A percentile compares a stretch with the other conserved stretches of the same genome.
Evolutionary conservation across 495 filamentous ascomycete species (phyloP).

Genomic region (Aspergillus biplanus): DNA sequence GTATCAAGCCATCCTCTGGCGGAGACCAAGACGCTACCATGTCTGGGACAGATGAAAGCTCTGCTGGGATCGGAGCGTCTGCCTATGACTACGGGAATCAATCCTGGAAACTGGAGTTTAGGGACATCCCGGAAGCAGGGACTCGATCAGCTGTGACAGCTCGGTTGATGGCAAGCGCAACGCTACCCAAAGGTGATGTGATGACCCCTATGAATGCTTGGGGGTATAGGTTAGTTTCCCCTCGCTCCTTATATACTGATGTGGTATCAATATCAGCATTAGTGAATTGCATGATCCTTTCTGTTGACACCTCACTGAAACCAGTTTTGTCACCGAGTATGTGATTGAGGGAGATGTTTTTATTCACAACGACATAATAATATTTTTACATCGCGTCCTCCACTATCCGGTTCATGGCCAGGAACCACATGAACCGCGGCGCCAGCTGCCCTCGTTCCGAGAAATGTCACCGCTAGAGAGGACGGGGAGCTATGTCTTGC

Average conservation of each 20-base stretch:
- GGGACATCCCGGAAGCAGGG: conserved; percentile 56
- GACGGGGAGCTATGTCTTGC: conserved; percentile 55
- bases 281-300: conserved; percentile 21
- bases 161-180: conserved; percentile 49
- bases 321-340: conserved; percentile 54
- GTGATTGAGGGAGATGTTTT: conserved; percentile 53
- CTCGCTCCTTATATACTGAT: neutral
- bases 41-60: conserved; percentile 32
- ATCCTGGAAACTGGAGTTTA: conserved; percentile 55
- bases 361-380: conserved; percentile 49
- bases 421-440: conserved; percentile 34
- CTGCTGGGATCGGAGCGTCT: conserved; percentile 1
- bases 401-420: conserved; percentile 38
- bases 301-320: conserved; percentile 15
- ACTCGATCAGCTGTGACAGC: conserved; percentile 52
- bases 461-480: conserved; percentile 47
- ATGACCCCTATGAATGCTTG: conserved; percentile 52
- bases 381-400: conserved; percentile 52
- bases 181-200: conserved; percentile 49
- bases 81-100: conserved; percentile 46
- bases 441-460: conserved; percentile 36
- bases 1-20: conserved; percentile 20
- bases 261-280: neutral
- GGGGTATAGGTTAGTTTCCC: conserved; percentile 50
- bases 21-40: conserved; percentile 37